Evolutionary conservation across 305 asterid species (phyloP), one percentile per base, ranked within the genome.

Genomic region (Rubia balearica): DNA sequence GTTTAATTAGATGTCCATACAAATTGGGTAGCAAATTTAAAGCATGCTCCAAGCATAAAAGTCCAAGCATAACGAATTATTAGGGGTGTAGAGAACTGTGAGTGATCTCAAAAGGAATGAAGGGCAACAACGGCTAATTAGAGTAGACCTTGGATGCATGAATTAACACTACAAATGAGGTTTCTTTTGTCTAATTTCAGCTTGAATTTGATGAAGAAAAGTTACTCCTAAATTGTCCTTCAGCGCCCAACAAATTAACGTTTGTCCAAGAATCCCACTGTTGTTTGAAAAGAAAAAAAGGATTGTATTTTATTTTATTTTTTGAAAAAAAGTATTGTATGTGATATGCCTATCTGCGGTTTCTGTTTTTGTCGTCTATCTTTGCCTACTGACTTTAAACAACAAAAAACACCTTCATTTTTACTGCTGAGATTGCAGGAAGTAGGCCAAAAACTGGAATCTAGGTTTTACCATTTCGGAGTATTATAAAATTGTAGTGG

Each of bases 111-210:
- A 89, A 90, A 82, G 93, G 77, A 80, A 72, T 74, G 86, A 86
- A 85, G 80, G 76, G 84, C 85, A 85, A 74, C 68, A 67, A 75
- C 83, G 80, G 80, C 57, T 76, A 83, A 89, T 53, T 16, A 49
- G 56, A 82, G 82, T 76, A 56, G 66, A 80, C 95, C 82, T 83
- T 76, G 93, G 97, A 92, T 89, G 86, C 97, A 86, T 78, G 74
- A 87, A 85, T 82, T 69, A 69, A 77, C 70, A 80, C 78, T 79
- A 81, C 79, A 81, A 80, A 88, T 81, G 87, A 86, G 85, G 85
- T 81, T 87, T 80, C 74, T 13, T 87, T 81, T 41, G 95, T 85
- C 86, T 75, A 81, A 82, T 81, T 66, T 27, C 56, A 45, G 55
- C 62, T 72, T 45, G 36, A 33, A 48, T 66, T 60, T 41, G 43